A percentile compares a stretch with the other conserved stretches of the same genome.
phyloP scores from a whole-genome alignment of 192 early-diverging fungal genomes.

The Linnemannia schmuckeri region DNA sequence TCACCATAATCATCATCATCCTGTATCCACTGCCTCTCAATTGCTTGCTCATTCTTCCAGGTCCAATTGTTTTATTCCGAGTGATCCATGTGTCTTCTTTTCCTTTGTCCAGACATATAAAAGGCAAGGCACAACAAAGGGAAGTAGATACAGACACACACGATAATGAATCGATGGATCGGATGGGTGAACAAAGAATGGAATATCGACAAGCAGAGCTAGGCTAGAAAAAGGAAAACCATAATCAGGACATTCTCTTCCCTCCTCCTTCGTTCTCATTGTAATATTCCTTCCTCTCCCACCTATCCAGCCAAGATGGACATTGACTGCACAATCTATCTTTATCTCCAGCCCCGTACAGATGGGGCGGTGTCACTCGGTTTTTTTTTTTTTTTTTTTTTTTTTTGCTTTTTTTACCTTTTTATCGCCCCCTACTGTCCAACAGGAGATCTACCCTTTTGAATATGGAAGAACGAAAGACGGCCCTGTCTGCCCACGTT shows the following conservation, averaged over 20 bases:
- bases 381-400: too few relatives aligned
- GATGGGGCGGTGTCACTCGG: not conserved
- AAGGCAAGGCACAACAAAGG: not conserved
- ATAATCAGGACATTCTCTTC: not conserved
- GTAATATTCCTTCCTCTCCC: not conserved
- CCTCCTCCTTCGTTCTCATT: not conserved
- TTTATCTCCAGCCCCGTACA: not conserved
- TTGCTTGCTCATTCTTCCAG: not conserved
- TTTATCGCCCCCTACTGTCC: not conserved
- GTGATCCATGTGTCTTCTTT: not conserved
- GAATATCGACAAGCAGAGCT: not conserved
- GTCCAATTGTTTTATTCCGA: not conserved
- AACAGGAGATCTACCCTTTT: not conserved
- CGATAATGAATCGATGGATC: too few relatives aligned
- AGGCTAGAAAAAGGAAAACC: not conserved
- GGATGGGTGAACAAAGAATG: not conserved
- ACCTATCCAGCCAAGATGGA: not conserved
- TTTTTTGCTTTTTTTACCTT: too few relatives aligned
- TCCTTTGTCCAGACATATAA: not conserved
- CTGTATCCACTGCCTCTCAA: not conserved
- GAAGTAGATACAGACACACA: not conserved
- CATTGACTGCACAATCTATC: not conserved
- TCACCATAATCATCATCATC: not conserved
- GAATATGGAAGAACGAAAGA: not conserved
- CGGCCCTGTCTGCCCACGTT: not conserved